Percentiles rank a stretch among this genome's conserved stretches.
phyloP scores from a whole-genome alignment of 768 basidiomycete genomes.

The Mycena albidolilacea region DNA sequence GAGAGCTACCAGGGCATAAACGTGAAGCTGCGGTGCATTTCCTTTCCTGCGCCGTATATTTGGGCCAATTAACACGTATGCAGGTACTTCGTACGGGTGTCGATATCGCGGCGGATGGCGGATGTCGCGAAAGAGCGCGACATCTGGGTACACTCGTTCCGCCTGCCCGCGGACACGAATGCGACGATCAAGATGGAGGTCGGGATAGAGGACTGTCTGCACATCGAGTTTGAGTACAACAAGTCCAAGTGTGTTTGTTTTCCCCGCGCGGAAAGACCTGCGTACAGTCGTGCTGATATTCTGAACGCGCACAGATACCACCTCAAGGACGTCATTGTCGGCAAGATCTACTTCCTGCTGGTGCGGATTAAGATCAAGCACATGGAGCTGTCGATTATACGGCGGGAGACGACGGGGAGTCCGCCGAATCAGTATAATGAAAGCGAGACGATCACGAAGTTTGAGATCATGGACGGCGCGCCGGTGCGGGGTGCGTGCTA shows the following conservation, averaged over 20 bases:
- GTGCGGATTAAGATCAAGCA: constrained; percentile 99
- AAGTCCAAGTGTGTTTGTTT: constrained; percentile 88
- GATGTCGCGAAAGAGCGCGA: constrained; percentile 95
- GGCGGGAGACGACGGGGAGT: constrained; percentile 95
- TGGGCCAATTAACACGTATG: constrained; percentile 3
- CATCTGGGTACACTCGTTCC: constrained; percentile 97
- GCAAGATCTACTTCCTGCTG: constrained; percentile 99
- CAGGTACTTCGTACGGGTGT: constrained; percentile 94
- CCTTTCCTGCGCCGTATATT: constrained; percentile 1
- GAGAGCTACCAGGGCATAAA: constrained; percentile 99
- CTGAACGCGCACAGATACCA: constrained; percentile 79
- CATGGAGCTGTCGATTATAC: constrained; percentile 98
- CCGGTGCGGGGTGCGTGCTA: constrained; percentile 86
- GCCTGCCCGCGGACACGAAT: constrained; percentile 98
- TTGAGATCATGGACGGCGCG: constrained; percentile 99
- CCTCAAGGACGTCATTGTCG: constrained; percentile 98
- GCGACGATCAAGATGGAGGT: constrained; percentile 99
- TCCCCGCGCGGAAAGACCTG: background rate
- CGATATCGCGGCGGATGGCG: constrained; percentile 92
- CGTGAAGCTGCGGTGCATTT: constrained; percentile 89
- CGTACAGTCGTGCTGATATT: background rate
- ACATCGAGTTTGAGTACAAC: constrained; percentile 99
- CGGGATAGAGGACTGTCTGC: constrained; percentile 98
- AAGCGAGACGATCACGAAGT: constrained; percentile 98
- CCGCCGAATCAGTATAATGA: constrained; percentile 99